These are phyloP conservation scores for Cenchrus fungigraminus DNA, from an alignment of 176 grass and related monocot species.

Conservation along the genomic window DNA sequence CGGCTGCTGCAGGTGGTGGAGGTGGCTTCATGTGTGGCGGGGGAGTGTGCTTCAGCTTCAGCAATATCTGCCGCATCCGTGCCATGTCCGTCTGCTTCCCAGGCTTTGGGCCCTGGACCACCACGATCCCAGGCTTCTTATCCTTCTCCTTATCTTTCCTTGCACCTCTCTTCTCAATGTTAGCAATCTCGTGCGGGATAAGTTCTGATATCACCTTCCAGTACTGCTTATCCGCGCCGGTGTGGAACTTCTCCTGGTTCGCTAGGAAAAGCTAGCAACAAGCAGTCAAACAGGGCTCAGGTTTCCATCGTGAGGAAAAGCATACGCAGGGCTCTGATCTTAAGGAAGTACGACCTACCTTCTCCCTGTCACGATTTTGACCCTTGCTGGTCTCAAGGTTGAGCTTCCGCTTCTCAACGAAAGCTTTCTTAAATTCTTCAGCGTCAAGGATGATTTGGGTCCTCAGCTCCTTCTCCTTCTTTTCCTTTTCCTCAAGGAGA, in stretches of 20 bases:
- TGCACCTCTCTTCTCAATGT: constrained; percentile 76
- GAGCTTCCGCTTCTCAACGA: constrained; percentile 76
- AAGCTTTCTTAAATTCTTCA: constrained; percentile 70
- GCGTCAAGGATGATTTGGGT: constrained; percentile 74
- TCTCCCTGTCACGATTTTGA: constrained; percentile 83
- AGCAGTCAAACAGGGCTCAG: background rate
- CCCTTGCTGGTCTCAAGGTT: constrained; percentile 67
- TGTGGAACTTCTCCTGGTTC: constrained; percentile 85
- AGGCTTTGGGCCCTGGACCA: constrained; percentile 89
- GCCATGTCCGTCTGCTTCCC: constrained; percentile 81
- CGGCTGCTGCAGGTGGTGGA: constrained; percentile 15
- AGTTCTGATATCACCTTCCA: constrained; percentile 95
- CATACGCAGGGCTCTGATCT: background rate
- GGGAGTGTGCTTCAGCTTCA: constrained; percentile 78
- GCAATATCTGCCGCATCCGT: constrained; percentile 80
- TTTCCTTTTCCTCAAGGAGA: constrained; percentile 82
- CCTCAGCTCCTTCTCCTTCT: constrained; percentile 72
- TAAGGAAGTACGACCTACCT: constrained; percentile 39
- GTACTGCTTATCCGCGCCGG: constrained; percentile 76
- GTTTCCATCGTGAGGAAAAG: background rate
- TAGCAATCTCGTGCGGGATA: constrained; percentile 84
- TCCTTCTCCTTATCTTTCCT: constrained; percentile 85
- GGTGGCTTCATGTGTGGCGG: constrained; percentile 78
- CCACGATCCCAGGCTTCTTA: constrained; percentile 68
- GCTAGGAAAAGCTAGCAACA: constrained; percentile 64